These are phyloP conservation scores for Cicer yamashitae DNA, from an alignment of 306 rosid genomes.

Conservation along the genomic window DNA sequence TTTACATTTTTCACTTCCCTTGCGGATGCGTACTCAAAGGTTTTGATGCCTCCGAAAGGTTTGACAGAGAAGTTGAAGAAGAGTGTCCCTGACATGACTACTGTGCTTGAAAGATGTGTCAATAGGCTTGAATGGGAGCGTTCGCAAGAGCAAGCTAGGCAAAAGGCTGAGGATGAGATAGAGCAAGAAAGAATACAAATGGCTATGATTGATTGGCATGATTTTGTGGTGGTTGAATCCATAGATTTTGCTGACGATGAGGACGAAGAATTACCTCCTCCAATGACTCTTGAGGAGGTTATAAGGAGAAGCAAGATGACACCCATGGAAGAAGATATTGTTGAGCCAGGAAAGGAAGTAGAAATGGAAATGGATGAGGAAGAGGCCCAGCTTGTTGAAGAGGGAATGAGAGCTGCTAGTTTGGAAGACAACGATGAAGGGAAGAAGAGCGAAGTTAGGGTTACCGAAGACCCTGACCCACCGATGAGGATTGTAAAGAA, in stretches of 20 bases:
- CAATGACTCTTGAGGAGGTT: constrained; percentile 94
- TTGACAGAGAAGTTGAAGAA: constrained; percentile 80
- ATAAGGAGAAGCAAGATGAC: constrained; percentile 87
- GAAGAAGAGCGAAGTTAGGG: constrained; percentile 62
- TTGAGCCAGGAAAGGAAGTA: constrained; percentile 86
- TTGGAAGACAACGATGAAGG: constrained; percentile 74
- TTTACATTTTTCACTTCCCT: constrained; percentile 93
- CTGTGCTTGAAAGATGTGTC: constrained; percentile 88
- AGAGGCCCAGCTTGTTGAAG: constrained; percentile 93
- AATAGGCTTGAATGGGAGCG: constrained; percentile 94
- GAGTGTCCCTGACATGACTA: constrained; percentile 83
- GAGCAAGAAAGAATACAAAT: constrained; percentile 91
- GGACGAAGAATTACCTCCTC: constrained; percentile 94
- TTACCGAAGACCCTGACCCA: constrained; percentile 74
- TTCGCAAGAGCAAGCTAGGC: constrained; percentile 96
- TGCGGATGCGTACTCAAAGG: constrained; percentile 93
- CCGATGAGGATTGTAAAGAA: constrained; percentile 97
- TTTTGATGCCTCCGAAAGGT: constrained; percentile 90
- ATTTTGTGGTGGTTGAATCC: constrained; percentile 93
- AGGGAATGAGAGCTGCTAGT: constrained; percentile 81
- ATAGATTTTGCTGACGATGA: constrained; percentile 96
- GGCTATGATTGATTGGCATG: constrained; percentile 99
- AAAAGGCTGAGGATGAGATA: constrained; percentile 91
- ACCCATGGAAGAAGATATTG: constrained; percentile 69
- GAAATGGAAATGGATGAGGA: constrained; percentile 99